phyloP scores from a whole-genome alignment of 345 rosid genomes.

The Litchi chinensis region DNA sequence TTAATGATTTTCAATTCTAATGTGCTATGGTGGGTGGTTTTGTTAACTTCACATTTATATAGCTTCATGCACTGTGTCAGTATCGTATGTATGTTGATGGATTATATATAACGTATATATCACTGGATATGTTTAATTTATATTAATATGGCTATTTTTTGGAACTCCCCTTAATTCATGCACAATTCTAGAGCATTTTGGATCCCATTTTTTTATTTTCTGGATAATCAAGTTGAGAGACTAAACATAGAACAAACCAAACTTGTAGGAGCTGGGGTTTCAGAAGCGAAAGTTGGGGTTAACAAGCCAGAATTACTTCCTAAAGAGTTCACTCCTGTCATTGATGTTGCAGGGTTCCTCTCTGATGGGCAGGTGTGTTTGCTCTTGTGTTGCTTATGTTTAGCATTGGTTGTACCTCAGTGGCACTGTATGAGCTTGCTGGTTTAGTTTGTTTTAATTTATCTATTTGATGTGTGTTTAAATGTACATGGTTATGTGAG shows the following conservation, averaged over 20 bases:
- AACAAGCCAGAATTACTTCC: slow-evolving; percentile 96
- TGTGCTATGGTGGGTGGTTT: background rate
- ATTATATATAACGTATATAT: background rate
- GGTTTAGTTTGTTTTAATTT: slow-evolving; percentile 5
- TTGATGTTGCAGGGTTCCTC: slow-evolving; percentile 91
- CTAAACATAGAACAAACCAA: background rate
- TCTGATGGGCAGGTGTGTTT: slow-evolving; percentile 81
- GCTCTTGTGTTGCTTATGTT: background rate
- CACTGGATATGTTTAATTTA: background rate
- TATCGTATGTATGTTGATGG: background rate
- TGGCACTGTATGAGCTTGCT: background rate
- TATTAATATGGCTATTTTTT: background rate
- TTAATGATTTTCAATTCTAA: slow-evolving; percentile 1
- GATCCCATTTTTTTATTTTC: background rate
- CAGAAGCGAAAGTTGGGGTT: slow-evolving; percentile 81
- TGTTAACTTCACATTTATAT: background rate
- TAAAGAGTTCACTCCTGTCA: slow-evolving; percentile 72
- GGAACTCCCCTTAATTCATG: background rate
- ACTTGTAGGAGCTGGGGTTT: slow-evolving; percentile 51
- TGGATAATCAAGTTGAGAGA: background rate
- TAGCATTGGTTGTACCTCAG: background rate
- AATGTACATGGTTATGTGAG: background rate
- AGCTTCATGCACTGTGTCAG: background rate
- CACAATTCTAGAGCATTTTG: background rate
- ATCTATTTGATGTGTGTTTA: background rate